Evolutionary conservation across 2,329 filamentous ascomycete species (phyloP).

Genomic region (Mollisiaceae sp.): DNA sequence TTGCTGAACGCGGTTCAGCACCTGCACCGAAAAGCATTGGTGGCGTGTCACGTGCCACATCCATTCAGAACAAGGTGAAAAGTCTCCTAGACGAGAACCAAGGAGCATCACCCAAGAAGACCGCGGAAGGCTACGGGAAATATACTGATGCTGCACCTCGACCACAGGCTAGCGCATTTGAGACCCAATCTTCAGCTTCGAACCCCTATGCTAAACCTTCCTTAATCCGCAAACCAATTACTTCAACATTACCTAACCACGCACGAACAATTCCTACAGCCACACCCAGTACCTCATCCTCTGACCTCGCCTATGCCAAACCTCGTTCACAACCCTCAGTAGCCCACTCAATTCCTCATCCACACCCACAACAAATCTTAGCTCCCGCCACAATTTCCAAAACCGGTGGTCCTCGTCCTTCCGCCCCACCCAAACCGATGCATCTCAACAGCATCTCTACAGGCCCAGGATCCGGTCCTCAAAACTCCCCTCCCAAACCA

Average conservation of each 20-base stretch:
- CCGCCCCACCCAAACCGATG: constrained; percentile 64
- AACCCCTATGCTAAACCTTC: constrained; percentile 40
- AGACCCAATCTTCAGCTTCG: constrained; percentile 20
- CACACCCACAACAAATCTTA: constrained; percentile 15
- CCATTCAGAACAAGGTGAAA: constrained; percentile 91
- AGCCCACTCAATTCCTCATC: background rate
- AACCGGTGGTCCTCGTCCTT: constrained; percentile 50
- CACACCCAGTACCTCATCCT: constrained; percentile 3
- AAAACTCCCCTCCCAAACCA: constrained; percentile 49
- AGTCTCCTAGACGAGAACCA: constrained; percentile 81
- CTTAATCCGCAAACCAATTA: constrained; percentile 53
- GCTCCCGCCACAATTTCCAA: constrained; percentile 38
- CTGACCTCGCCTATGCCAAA: constrained; percentile 37
- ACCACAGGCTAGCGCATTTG: constrained; percentile 28
- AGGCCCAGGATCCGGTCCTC: constrained; percentile 43
- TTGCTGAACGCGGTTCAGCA: constrained; percentile 65
- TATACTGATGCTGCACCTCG: constrained; percentile 64
- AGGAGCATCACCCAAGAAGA: constrained; percentile 65
- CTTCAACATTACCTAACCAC: constrained; percentile 29
- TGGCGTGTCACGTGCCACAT: constrained; percentile 71
- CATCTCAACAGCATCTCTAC: constrained; percentile 63
- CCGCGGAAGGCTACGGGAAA: constrained; percentile 87
- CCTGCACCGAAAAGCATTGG: constrained; percentile 59
- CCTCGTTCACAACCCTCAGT: constrained; percentile 31
- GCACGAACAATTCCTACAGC: constrained; percentile 31